These are phyloP conservation scores for Lichtheimia corymbifera DNA, from an alignment of 371 early-diverging fungal species.

Conservation along the genomic window DNA sequence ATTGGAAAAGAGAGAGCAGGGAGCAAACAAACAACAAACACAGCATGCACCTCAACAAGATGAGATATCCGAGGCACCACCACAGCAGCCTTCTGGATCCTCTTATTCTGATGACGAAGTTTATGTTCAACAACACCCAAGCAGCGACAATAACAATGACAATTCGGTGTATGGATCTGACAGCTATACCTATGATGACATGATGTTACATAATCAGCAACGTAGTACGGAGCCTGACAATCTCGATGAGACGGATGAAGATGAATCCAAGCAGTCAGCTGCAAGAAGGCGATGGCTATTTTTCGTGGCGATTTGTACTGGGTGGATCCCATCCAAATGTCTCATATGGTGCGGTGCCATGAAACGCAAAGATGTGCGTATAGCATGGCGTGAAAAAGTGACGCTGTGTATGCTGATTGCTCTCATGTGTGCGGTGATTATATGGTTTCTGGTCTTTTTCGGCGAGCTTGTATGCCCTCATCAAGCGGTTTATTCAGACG, in stretches of 20 bases:
- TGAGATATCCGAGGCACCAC: conserved; percentile 3
- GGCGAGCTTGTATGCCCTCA: conserved; percentile 89
- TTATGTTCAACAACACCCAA: conserved; percentile 14
- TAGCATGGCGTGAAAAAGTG: conserved; percentile 97
- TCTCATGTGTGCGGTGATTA: conserved; percentile 73
- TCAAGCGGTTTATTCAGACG: conserved; percentile 65
- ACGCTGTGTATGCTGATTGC: conserved; percentile 87
- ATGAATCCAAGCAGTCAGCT: conserved; percentile 35
- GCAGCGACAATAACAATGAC: conserved; percentile 8
- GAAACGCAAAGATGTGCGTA: conserved; percentile 79
- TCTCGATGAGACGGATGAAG: conserved; percentile 45
- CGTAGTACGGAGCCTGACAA: conserved; percentile 16
- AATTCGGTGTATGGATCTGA: conserved; percentile 7
- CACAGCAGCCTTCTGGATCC: conserved; percentile 21
- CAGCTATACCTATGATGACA: conserved; percentile 5
- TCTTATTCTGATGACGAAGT: conserved; percentile 67
- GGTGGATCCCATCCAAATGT: conserved; percentile 80
- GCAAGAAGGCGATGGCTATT: conserved; percentile 78
- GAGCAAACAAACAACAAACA: conserved; percentile 24
- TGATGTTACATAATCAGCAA: neutral
- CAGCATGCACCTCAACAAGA: neutral
- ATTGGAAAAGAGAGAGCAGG: conserved; percentile 43
- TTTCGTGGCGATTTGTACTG: conserved; percentile 83
- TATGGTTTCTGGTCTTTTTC: conserved; percentile 90
- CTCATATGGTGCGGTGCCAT: conserved; percentile 73